Evolutionary conservation across 192 early-diverging fungal genomes (phyloP), one percentile per base, ranked within the genome.

Genomic region (Linnemannia hyalina): DNA sequence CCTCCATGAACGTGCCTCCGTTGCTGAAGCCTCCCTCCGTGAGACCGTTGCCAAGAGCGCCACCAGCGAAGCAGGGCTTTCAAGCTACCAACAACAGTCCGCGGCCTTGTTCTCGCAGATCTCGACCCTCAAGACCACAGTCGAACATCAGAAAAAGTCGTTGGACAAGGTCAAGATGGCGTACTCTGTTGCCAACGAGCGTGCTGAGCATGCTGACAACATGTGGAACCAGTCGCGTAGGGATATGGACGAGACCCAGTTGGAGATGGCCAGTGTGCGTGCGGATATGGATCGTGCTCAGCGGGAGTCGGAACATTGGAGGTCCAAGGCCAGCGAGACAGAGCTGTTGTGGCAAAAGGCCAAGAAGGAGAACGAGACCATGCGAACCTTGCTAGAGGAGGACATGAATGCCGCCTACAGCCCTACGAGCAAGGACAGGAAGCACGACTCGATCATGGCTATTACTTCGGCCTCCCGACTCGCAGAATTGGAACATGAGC

Each of bases 121-220:
- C 22, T 70, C 78, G 23, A 57, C 70, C 0, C 73, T 89, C n/a
- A 86, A 89, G 74, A 83, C 82, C 38, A 88, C 88, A 15, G 77
- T 90, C 18, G 88, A 88, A 6, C 90, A 90, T 74, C 88, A 90
- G 73, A 80, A 90, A 73, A 80, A 80, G 65, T 83, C 88, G 3
- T 54, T 90, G 23, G 90, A 89, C 36, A 90, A 89, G 71, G 81
- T 83, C 15, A 90, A 90, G 55, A 47, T 80, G 44, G 85, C 88
- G 5, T 70, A 85, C 46, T 32, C 76, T 8, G 82, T 84, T 15
- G 90, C 90, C 0, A 90, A 87, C 68, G 85, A 88, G 44, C 82
- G 88, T 22, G 82, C 90, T 1, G 77, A 79, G 68, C 85, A 90
- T 68, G 82, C 88, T 0, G 90, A 90, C 55, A 69, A 52, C 23